Conservation (phyloP, 192 early-diverging fungal genomes). For the Coemansia sp. region DNA sequence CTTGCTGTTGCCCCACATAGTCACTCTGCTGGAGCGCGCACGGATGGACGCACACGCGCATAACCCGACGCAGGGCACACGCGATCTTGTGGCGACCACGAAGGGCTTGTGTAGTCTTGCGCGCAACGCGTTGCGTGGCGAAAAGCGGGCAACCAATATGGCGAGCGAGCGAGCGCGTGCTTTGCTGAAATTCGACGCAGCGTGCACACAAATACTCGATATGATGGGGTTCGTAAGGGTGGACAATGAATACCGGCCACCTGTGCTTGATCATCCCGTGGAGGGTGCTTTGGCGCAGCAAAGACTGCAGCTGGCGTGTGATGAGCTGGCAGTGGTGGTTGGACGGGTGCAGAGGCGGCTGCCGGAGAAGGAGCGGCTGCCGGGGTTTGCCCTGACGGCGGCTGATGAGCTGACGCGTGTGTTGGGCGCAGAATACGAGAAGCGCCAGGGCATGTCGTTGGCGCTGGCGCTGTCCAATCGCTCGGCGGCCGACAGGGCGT, state of each 20-base stretch:
- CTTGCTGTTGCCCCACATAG: conserved; percentile 15
- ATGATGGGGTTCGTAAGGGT: conserved; percentile 30
- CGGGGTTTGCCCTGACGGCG: neutral
- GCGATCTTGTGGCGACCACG: conserved; percentile 31
- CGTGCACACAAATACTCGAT: conserved; percentile 34
- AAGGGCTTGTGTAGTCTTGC: conserved; percentile 17
- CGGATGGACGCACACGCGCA: conserved; percentile 22
- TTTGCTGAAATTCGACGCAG: conserved; percentile 37
- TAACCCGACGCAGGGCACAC: conserved; percentile 31
- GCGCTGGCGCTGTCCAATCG: conserved; percentile 2
- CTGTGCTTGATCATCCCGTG: neutral
- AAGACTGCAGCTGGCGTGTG: conserved; percentile 20
- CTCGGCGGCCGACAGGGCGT: conserved; percentile 17
- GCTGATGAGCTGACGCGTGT: neutral
- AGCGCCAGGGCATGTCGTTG: neutral
- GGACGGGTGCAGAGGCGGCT: conserved; percentile 32
- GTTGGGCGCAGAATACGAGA: conserved; percentile 20
- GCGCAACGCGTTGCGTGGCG: conserved; percentile 27
- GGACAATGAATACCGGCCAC: conserved; percentile 28
- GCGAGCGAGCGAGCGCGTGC: conserved; percentile 16
- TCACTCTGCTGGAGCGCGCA: conserved; percentile 14
- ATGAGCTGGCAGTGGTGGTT: conserved; percentile 22
- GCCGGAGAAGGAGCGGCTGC: conserved; percentile 21
- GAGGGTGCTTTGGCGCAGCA: neutral
- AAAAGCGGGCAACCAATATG: conserved; percentile 15